Evolutionary conservation across 163 green algal species (phyloP).

Genomic region (Scenedesmus sp.): DNA sequence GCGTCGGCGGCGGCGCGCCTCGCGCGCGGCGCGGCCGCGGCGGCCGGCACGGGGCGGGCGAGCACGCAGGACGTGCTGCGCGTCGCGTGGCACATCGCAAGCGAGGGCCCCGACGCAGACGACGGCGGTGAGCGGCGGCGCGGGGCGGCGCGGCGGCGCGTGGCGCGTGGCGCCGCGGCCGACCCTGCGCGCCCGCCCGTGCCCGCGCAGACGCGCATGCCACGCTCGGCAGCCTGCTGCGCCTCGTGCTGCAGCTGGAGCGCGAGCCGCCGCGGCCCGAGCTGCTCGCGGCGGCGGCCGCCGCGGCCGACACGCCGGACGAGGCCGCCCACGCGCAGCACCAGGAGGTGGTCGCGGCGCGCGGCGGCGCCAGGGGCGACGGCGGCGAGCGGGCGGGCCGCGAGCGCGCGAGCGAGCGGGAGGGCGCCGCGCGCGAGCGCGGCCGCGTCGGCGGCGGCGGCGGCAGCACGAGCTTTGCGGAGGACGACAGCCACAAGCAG

Average conservation of each 20-base stretch:
- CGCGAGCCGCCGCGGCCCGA: not conserved
- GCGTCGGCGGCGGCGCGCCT: not conserved
- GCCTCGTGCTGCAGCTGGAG: constrained; percentile 15
- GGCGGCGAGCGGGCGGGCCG: not conserved
- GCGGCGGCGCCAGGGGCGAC: not conserved
- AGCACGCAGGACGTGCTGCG: constrained; percentile 35
- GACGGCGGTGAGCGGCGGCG: not conserved
- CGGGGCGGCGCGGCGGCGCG: not conserved
- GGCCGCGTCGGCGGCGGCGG: not conserved
- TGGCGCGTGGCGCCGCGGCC: too few relatives aligned
- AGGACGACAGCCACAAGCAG: constrained; percentile 8
- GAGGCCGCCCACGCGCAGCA: not conserved
- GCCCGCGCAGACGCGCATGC: too few relatives aligned
- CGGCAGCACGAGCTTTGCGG: too few relatives aligned
- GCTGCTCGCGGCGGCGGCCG: constrained; percentile 19
- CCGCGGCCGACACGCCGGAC: constrained; percentile 12
- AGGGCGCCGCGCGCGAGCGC: too few relatives aligned
- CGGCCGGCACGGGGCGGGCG: too few relatives aligned
- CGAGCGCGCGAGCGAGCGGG: not conserved
- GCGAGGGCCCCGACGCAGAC: not conserved
- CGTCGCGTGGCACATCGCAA: not conserved
- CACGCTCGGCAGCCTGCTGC: not conserved
- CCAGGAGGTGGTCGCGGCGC: too few relatives aligned
- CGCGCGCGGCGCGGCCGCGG: not conserved
- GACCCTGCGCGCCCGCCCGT: too few relatives aligned